Base-by-base conservation (phyloP, 2,329 filamentous ascomycete genomes). In the Thyridium curvatum region DNA sequence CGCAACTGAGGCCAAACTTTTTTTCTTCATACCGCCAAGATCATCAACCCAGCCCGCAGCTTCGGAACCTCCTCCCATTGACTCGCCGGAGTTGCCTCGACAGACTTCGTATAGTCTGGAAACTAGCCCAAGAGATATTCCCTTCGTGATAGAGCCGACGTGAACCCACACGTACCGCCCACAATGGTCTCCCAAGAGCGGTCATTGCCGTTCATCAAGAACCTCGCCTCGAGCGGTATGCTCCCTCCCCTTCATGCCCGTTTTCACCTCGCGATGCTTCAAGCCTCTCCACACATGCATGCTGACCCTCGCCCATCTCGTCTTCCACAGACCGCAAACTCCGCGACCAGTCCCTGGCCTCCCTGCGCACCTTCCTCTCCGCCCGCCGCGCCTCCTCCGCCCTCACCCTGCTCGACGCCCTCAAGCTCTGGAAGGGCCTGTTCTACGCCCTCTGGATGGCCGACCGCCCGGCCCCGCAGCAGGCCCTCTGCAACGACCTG, bases 391-490 rank as follows among this genome's bases (percentile, higher is more conserved):
- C 62, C 30, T 44, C 61, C 51, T 69, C 61, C 39, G 59, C 72
- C 39, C 78, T 96, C 44, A 66, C 77, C 14, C 68, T 77, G 31
- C 61, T 84, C 48, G 89, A 95, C 47, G 70, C 87, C 36, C 71
- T 91, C 44, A 95, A 95, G 68, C 76, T 97, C 48, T 95, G 89
- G 88, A 94, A 94, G 58, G 91, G 89, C 5, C 77, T 97, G 15
- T 96, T 93, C 70, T 96, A 89, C 72, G 84, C 83, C 55, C 78
- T 93, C 54, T 96, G 88, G 84, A 93, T 95, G 82, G 88, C 84
- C 61, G 90, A 96, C 70, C 86, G 89, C 35, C 83, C 89, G 10
- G 66, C 82, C n/a, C 82, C 86, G 3, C 91, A 96, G 68, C 89
- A 95, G 69, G 77, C 77, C 32, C 83, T 97, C 34, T 85, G 86